phyloP scores from a whole-genome alignment of 2,329 filamentous ascomycete species.

The Fusarium coffeatum region DNA sequence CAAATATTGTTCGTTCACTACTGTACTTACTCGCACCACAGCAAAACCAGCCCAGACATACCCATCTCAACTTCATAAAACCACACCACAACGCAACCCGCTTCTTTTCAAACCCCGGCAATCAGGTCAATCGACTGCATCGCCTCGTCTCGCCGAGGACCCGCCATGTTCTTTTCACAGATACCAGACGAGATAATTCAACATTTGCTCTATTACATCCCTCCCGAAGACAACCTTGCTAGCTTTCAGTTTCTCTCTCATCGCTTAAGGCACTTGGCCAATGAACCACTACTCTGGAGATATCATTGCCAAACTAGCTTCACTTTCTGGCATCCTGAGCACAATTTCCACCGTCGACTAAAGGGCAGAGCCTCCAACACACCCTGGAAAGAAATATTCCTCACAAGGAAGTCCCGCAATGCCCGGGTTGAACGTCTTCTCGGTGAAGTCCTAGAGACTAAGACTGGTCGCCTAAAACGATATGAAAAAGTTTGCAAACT shows the following conservation, averaged over 20 bases:
- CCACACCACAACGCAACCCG: conserved; percentile 21
- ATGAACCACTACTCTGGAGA: conserved; percentile 83
- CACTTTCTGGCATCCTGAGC: conserved; percentile 77
- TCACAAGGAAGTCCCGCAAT: conserved; percentile 66
- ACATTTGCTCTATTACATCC: conserved; percentile 75
- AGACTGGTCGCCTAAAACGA: conserved; percentile 75
- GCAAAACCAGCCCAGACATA: not conserved
- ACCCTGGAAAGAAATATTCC: conserved; percentile 80
- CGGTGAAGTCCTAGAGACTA: conserved; percentile 75
- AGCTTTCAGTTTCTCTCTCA: conserved; percentile 67
- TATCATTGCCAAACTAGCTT: conserved; percentile 77
- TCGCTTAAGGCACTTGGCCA: conserved; percentile 72
- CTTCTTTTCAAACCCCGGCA: conserved; percentile 8
- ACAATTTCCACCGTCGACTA: conserved; percentile 70
- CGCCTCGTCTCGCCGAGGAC: conserved; percentile 20
- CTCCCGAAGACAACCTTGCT: conserved; percentile 64
- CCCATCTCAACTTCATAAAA: conserved; percentile 11
- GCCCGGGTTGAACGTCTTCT: conserved; percentile 65
- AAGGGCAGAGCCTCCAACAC: conserved; percentile 64
- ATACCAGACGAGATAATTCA: conserved; percentile 89
- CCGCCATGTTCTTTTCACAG: conserved; percentile 54
- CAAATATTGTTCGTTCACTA: conserved; percentile 4
- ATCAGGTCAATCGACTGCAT: conserved; percentile 18
- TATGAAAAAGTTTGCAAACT: conserved; percentile 76
- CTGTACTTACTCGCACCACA: not conserved